These are phyloP conservation scores for Cornus suecica DNA, from an alignment of 148 eudicot genomes.

Conservation along the genomic window DNA sequence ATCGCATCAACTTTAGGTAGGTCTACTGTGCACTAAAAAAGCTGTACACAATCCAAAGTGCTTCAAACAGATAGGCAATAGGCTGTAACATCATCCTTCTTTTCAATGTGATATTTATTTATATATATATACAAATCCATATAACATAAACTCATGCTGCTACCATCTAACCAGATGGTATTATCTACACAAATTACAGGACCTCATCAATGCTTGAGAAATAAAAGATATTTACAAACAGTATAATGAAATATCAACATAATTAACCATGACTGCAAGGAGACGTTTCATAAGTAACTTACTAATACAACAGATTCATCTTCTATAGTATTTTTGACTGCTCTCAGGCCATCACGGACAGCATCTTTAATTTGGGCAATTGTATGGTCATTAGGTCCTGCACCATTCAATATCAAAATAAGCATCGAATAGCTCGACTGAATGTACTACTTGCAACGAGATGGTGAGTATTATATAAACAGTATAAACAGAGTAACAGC, in stretches of 20 bases:
- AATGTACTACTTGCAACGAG: neutral
- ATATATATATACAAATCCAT: neutral
- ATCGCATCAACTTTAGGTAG: neutral
- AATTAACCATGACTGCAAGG: neutral
- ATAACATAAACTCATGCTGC: neutral
- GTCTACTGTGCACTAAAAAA: neutral
- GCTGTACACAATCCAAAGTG: no score
- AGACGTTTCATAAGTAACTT: constrained; percentile 18
- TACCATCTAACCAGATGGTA: constrained; percentile 1
- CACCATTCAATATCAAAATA: constrained; percentile 3
- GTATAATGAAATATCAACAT: neutral
- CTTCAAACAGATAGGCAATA: no score
- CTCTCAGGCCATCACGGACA: constrained; percentile 94
- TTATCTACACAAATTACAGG: neutral
- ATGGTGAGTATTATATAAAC: neutral
- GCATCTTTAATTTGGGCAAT: constrained; percentile 99
- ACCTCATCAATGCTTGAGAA: neutral
- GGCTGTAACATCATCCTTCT: no score
- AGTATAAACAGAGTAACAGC: neutral
- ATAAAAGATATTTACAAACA: neutral
- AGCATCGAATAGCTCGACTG: neutral
- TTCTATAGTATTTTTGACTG: constrained; percentile 90
- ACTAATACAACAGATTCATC: constrained; percentile 89
- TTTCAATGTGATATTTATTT: neutral
- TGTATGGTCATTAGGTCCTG: constrained; percentile 98